A percentile compares a stretch with the other conserved stretches of the same genome.
These are phyloP conservation scores for Daedaleopsis nitida DNA, from an alignment of 768 basidiomycete genomes.

Conservation along the genomic window DNA sequence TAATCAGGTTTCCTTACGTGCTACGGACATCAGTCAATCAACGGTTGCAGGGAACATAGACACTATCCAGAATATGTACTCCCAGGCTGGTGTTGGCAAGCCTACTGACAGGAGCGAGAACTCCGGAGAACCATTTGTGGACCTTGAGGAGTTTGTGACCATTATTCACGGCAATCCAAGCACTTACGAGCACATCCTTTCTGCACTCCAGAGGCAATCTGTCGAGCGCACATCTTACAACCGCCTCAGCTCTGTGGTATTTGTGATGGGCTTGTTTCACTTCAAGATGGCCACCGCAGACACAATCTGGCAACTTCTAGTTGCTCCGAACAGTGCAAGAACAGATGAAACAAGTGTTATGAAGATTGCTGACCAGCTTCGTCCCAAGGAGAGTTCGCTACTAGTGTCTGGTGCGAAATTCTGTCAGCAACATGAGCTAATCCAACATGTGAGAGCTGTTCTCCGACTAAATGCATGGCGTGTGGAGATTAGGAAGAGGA, in stretches of 20 bases:
- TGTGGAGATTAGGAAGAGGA: neutral
- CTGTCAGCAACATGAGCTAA: neutral
- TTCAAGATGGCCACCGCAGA: slow-evolving; percentile 36
- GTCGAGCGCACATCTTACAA: slow-evolving; percentile 32
- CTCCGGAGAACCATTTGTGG: slow-evolving; percentile 26
- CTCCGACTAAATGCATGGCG: neutral
- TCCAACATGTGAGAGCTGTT: neutral
- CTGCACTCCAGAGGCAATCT: neutral
- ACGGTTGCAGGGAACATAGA: slow-evolving; percentile 25
- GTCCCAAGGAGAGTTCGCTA: neutral
- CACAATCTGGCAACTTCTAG: slow-evolving; percentile 8
- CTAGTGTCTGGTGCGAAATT: neutral
- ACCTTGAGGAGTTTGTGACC: slow-evolving; percentile 15
- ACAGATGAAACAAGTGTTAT: neutral
- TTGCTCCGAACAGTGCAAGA: neutral
- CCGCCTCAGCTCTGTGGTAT: slow-evolving; percentile 36
- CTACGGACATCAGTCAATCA: slow-evolving; percentile 26
- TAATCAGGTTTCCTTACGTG: slow-evolving; percentile 8
- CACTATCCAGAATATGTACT: slow-evolving; percentile 26
- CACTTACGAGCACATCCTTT: neutral
- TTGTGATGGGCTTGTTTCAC: slow-evolving; percentile 38
- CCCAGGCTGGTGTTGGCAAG: slow-evolving; percentile 20
- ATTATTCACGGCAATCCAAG: neutral
- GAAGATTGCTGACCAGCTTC: neutral
- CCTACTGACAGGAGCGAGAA: slow-evolving; percentile 14